Percentiles rank a stretch among this genome's conserved stretches.
phyloP scores from a whole-genome alignment of 305 asterid genomes.

The Solanum hybrid region DNA sequence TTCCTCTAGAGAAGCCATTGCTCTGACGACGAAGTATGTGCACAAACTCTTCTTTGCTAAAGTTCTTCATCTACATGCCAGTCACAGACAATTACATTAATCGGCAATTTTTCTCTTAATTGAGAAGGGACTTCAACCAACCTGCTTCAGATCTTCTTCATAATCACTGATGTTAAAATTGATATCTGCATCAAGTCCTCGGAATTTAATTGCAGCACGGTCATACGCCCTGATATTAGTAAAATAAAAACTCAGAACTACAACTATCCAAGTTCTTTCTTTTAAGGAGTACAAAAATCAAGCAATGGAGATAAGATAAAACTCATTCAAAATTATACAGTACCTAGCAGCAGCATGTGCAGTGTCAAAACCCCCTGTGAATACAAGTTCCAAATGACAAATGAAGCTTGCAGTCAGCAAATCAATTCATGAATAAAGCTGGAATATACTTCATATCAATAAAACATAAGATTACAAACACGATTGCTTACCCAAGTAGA shows the following conservation, averaged over 20 bases:
- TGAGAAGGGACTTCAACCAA: neutral
- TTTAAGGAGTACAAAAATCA: neutral
- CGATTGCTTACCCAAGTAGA: slow-evolving; percentile 62
- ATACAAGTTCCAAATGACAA: neutral
- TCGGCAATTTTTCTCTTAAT: neutral
- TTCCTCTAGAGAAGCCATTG: slow-evolving; percentile 79
- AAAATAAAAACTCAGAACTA: neutral
- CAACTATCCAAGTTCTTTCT: neutral
- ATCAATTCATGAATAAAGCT: neutral
- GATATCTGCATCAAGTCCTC: slow-evolving; percentile 88
- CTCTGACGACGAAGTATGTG: slow-evolving; percentile 87
- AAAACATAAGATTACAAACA: neutral
- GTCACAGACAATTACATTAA: neutral
- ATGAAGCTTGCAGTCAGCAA: slow-evolving; percentile 12
- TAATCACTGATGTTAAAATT: slow-evolving; percentile 69
- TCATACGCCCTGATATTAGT: slow-evolving; percentile 63
- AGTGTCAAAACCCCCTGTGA: slow-evolving; percentile 82
- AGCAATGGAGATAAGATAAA: neutral
- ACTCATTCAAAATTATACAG: slow-evolving; percentile 13
- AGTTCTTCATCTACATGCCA: slow-evolving; percentile 52
- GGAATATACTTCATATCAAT: neutral
- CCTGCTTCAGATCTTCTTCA: slow-evolving; percentile 80
- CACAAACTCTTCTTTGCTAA: slow-evolving; percentile 80
- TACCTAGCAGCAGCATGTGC: slow-evolving; percentile 97
- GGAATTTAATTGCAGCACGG: slow-evolving; percentile 86